phyloP scores from a whole-genome alignment of 768 basidiomycete species.

The Hericium coralloides region DNA sequence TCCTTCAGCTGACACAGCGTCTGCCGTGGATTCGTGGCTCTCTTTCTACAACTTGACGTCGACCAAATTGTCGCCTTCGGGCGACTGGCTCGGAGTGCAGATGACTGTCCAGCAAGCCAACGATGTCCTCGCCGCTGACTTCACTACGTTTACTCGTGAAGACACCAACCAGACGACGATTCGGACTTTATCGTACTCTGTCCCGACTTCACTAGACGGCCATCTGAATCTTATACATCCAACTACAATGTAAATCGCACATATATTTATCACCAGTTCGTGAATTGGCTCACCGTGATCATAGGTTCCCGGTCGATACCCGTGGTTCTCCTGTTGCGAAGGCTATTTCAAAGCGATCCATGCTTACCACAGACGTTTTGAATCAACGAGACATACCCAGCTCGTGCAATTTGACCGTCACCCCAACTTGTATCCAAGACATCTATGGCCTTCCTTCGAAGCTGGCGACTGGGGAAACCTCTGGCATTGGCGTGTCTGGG shows the following conservation, averaged over 20 bases:
- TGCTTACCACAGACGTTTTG: background rate
- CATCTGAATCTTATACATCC: conserved; percentile 23
- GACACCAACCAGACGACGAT: conserved; percentile 15
- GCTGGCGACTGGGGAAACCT: background rate
- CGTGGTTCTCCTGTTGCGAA: background rate
- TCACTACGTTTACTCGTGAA: conserved; percentile 19
- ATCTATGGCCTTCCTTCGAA: background rate
- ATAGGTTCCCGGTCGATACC: background rate
- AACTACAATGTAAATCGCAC: conserved; percentile 16
- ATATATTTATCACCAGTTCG: background rate
- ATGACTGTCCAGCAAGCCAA: conserved; percentile 22
- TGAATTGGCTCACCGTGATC: background rate
- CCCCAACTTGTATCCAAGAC: background rate
- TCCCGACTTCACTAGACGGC: conserved; percentile 19
- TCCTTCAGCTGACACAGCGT: conserved; percentile 16
- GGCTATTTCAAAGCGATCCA: background rate
- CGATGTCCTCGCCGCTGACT: conserved; percentile 22
- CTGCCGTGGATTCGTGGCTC: conserved; percentile 20
- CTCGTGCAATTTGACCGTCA: background rate
- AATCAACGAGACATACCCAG: background rate
- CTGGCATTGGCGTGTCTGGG: background rate
- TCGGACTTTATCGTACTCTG: conserved; percentile 24
- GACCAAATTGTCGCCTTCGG: conserved; percentile 17
- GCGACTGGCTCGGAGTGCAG: conserved; percentile 20
- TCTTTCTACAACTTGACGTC: conserved; percentile 17